Conservation (phyloP, 306 rosid genomes). For the Lupinus albus region DNA sequence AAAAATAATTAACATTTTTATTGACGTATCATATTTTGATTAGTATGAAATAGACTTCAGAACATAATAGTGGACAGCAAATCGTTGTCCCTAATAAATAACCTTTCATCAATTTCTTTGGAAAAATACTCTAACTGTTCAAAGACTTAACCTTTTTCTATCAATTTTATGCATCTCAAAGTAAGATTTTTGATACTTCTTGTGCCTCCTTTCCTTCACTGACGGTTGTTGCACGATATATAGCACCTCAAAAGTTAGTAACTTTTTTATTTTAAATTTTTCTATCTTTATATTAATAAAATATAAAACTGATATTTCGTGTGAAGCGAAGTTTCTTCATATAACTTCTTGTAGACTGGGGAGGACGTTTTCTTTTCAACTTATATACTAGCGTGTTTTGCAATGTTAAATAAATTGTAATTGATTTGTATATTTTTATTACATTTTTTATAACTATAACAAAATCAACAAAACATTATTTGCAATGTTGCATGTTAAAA, state of each 20-base stretch:
- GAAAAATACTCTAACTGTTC: conserved; percentile 25
- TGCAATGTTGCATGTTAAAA: no score
- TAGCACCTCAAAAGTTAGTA: conserved; percentile 35
- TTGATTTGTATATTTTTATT: no score
- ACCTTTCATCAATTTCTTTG: neutral
- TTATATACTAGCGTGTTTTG: no score
- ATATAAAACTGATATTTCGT: conserved; percentile 36
- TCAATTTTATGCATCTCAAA: conserved; percentile 12
- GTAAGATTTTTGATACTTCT: conserved; percentile 43
- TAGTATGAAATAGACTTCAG: no score
- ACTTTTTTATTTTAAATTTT: neutral
- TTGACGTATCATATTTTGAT: no score
- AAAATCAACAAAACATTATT: no score
- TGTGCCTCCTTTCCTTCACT: conserved; percentile 42
- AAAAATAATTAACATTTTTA: no score
- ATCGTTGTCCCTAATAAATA: no score
- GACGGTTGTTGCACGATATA: conserved; percentile 46
- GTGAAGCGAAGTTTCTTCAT: conserved; percentile 31
- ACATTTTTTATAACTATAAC: no score
- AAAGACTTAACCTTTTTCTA: neutral
- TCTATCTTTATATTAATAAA: neutral
- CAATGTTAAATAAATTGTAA: no score
- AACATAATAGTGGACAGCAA: no score
- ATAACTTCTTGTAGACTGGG: conserved; percentile 31
- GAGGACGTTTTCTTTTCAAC: conserved; percentile 41